A percentile compares a stretch with the other conserved stretches of the same genome.
These are phyloP conservation scores for Digitaria exilis DNA, from an alignment of 202 grass and related monocot species.

Conservation along the genomic window DNA sequence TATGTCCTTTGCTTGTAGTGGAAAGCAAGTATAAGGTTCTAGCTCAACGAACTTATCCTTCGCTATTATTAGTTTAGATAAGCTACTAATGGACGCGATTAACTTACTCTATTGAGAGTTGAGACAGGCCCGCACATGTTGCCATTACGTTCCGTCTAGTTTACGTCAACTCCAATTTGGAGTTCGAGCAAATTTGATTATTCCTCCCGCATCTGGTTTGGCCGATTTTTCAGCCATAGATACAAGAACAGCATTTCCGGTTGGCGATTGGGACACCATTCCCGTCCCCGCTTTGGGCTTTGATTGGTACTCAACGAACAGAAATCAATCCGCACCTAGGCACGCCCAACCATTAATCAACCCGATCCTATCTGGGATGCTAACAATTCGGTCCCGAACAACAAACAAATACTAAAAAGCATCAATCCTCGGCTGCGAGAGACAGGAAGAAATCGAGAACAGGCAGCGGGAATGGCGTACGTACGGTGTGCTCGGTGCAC, in stretches of 20 bases:
- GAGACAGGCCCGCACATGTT: neutral
- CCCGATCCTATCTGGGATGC: neutral
- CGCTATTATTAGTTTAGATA: conserved; percentile 31
- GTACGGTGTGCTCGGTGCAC: conserved; percentile 84
- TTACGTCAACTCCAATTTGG: neutral
- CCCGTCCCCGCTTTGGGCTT: neutral
- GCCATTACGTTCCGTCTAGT: neutral
- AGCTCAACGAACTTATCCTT: neutral
- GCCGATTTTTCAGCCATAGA: neutral
- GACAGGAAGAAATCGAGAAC: neutral
- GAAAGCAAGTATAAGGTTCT: conserved; percentile 25
- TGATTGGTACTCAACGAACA: neutral
- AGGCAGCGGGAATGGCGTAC: neutral
- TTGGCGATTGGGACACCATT: neutral
- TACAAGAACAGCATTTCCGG: neutral
- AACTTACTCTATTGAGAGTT: conserved; percentile 4
- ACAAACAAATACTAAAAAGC: neutral
- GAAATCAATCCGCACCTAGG: neutral
- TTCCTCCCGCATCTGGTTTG: neutral
- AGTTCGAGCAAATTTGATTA: neutral
- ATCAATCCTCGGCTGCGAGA: neutral
- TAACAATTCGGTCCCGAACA: neutral
- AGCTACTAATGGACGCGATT: neutral
- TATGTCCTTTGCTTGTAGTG: conserved; percentile 27
- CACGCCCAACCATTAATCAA: neutral